Evolutionary conservation across 768 basidiomycete species (phyloP).

Genomic region (Trametes villosa): DNA sequence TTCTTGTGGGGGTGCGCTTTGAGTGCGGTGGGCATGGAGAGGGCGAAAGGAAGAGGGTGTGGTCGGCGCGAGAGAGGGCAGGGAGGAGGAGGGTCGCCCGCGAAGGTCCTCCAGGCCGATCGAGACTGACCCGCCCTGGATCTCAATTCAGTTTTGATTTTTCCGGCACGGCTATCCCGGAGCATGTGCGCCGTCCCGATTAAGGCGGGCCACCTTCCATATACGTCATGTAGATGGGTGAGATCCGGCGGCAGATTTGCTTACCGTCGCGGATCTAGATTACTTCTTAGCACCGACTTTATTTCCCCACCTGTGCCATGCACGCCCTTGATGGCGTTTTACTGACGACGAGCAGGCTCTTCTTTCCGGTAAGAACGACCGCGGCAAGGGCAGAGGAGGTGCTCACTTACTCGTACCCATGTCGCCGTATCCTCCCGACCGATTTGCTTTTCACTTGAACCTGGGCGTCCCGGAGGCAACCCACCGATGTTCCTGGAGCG

Average conservation of each 20-base stretch:
- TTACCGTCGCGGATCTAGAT: not conserved
- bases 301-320: too few relatives aligned
- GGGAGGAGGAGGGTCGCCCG: not conserved
- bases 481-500: too few relatives aligned
- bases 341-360: too few relatives aligned
- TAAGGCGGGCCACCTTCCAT: conserved; percentile 1
- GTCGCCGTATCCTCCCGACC: too few relatives aligned
- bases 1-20: conserved; percentile 39
- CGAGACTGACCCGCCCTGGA: conserved; percentile 7
- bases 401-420: too few relatives aligned
- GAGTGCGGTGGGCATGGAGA: conserved; percentile 18
- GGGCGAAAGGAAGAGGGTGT: not conserved
- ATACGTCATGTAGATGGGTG: not conserved
- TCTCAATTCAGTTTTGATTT: conserved; percentile 9
- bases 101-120: conserved; percentile 19
- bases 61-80: not conserved
- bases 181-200: not conserved
- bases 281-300: not conserved
- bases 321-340: too few relatives aligned
- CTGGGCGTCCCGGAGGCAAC: too few relatives aligned
- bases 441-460: too few relatives aligned
- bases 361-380: too few relatives aligned
- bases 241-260: conserved; percentile 10
- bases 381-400: too few relatives aligned
- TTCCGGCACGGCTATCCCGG: conserved; percentile 1